Base-by-base conservation (phyloP, 2,329 filamentous ascomycete genomes). In the Purpureocillium takamizusanense region DNA sequence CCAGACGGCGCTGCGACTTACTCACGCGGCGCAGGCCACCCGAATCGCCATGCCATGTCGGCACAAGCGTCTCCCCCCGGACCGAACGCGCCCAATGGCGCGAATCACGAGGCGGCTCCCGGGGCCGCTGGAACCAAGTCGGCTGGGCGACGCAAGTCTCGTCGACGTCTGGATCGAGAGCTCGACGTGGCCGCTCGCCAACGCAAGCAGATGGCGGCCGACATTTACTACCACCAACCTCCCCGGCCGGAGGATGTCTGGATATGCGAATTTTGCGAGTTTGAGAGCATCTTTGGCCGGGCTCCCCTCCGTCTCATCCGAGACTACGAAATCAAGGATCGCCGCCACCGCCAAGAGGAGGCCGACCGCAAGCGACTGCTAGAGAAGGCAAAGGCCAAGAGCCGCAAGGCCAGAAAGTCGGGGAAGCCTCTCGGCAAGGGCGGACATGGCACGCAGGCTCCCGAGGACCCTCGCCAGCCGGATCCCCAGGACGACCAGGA, bases 251-350 rank as follows among this genome's bases (percentile, higher is more conserved):
- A 86, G 47, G 86, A 95, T 44, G 75, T 88, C 36, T 97, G 89
- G 86, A 88, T 97, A 34, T 98, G 92, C 63, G 86, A 95, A 54
- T 97, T 97, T 57, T 98, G 92, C 67, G 92, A 98, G 60, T 98
- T 95, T 56, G 90, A 97, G 62, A 78, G 79, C 37, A 95, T 98
- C 36, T 97, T 95, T 57, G 90, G 90, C n/a, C n/a, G 74, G 74
- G 37, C 85, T 85, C 3, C 92, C 92, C 0, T 74, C 78, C 50
- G 87, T 87, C 66, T 98, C 39, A 94, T 97, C 46, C 78, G 86
- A 31, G 80, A 88, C 45, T 98, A 97, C 55, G 92, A 98, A 63
- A 85, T 90, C 56, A 95, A 95, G 59, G 92, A 95, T 55, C 81
- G 87, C 28, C 83, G 84, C 43, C 81, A 86, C 56, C 81, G 87